Conservation (phyloP, 805 yeast species). For the Wickerhamiella sergipiensis region DNA sequence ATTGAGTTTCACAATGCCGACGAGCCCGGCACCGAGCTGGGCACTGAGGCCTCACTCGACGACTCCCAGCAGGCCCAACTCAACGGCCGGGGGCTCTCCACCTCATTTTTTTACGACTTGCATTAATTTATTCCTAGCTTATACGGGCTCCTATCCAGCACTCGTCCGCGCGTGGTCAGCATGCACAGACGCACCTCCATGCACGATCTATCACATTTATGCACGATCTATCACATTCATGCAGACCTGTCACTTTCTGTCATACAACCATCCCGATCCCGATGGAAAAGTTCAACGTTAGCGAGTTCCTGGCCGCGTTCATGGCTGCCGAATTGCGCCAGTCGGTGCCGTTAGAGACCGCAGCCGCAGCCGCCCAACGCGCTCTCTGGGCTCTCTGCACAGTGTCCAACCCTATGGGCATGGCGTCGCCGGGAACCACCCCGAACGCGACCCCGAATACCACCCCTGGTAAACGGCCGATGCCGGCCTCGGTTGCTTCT, state of each 20-base stretch:
- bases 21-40: neutral
- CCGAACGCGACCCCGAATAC: too few species aligned
- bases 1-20: constrained; percentile 45
- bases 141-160: too few species aligned
- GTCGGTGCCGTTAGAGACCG: neutral
- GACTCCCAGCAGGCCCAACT: too few species aligned
- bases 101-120: neutral
- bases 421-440: too few species aligned
- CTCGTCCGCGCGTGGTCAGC: too few species aligned
- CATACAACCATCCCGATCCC: neutral
- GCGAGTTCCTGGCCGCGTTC: neutral
- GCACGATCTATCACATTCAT: neutral
- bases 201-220: neutral
- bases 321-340: neutral
- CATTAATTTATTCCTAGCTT: neutral
- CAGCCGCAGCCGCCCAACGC: neutral
- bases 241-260: neutral
- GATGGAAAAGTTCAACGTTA: neutral
- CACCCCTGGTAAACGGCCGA: too few species aligned
- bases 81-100: neutral
- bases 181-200: too few species aligned
- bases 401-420: too few species aligned
- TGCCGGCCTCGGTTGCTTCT: too few species aligned
- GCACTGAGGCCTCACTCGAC: too few species aligned
- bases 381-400: neutral